Base-by-base conservation (phyloP, 2,329 filamentous ascomycete species). In the Teratosphaeria zuluensis region DNA sequence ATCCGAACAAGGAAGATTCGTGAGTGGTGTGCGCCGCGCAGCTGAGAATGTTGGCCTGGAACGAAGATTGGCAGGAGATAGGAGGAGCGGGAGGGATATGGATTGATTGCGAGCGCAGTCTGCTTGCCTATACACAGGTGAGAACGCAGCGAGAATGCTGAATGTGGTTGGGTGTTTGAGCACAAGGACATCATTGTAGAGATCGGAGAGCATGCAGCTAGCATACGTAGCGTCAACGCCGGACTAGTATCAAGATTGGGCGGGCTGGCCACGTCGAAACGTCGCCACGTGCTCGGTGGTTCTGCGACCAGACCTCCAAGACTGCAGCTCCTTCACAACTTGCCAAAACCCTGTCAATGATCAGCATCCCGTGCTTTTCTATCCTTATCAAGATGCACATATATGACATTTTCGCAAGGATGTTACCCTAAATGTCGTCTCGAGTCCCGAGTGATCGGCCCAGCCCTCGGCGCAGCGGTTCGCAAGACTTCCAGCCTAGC, bases 1-100 rank as follows among this genome's bases (percentile, higher is more conserved):
- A 21, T 71, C 71, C 16, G 72, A 73, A 30, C 65, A 65, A 56
- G 73, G 68, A 7, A 64, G 64, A 16, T 75, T 75, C 54, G 69
- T 75, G n/a, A 66, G 66, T 46, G 65, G 63, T 21, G 62, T 75
- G 12, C 63, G 69, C 31, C 62, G 65, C 16, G 66, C 71, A 51
- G 70, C 70, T 21, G 70, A 71, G 56, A 65, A 61, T 35, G 66
- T 71, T 16, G 69, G 68, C 55, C 28, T 67, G 16, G 66, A 65
- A 7, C 58, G 69, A 55, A 61, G 69, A 54, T 54, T 72, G 56
- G 57, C 62, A n/a, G 53, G 65, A 24, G 63, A 48, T 48, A 21
- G 42, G 42, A 48, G 42, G n/a, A 48, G 42, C 9, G 42, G 42
- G 19, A 19, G 42, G 42, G 42, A 33, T 48, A 7, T 19, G 28